Percentiles rank a stretch among this genome's conserved stretches.
These are phyloP conservation scores for Rhodosporidiobolus odoratus DNA, from an alignment of 768 basidiomycete species.

Conservation along the genomic window DNA sequence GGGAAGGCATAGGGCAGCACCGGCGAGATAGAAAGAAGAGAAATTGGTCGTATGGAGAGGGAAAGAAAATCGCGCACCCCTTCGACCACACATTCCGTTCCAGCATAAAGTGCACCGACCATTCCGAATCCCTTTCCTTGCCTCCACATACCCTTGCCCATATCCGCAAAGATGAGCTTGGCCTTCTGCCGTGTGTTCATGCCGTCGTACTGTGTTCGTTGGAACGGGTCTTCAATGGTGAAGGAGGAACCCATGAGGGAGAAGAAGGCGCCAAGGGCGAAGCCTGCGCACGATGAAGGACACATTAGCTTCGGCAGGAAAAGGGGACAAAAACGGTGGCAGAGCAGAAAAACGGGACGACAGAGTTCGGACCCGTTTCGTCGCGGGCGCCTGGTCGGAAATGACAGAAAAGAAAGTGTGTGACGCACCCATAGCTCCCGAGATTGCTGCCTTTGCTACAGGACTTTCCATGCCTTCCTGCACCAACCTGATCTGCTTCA, in stretches of 20 bases:
- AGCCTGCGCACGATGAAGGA: constrained; percentile 54
- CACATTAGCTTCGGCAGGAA: background rate
- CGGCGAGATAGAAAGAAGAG: background rate
- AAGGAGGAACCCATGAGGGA: constrained; percentile 93
- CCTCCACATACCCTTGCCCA: constrained; percentile 84
- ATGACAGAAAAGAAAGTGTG: background rate
- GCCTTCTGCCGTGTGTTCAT: constrained; percentile 69
- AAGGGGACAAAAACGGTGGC: background rate
- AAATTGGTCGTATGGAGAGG: too few species aligned
- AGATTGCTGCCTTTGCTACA: constrained; percentile 69
- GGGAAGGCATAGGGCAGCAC: background rate
- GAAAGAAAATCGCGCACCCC: constrained; percentile 59
- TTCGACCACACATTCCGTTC: constrained; percentile 91
- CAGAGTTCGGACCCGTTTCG: background rate
- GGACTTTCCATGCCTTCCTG: constrained; percentile 75
- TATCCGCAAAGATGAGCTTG: constrained; percentile 78
- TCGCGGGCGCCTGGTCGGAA: background rate
- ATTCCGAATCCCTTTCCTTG: constrained; percentile 79
- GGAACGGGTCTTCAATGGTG: constrained; percentile 85
- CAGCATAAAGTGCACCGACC: constrained; percentile 89
- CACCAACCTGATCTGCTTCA: constrained; percentile 73
- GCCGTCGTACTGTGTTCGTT: constrained; percentile 57
- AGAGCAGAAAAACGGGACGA: background rate
- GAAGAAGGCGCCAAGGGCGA: constrained; percentile 90
- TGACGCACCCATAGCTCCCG: constrained; percentile 71